A percentile compares a stretch with the other conserved stretches of the same genome.
phyloP scores from a whole-genome alignment of 225 moss, liverwort and hornwort genomes.

The Thuidium tamariscinum region DNA sequence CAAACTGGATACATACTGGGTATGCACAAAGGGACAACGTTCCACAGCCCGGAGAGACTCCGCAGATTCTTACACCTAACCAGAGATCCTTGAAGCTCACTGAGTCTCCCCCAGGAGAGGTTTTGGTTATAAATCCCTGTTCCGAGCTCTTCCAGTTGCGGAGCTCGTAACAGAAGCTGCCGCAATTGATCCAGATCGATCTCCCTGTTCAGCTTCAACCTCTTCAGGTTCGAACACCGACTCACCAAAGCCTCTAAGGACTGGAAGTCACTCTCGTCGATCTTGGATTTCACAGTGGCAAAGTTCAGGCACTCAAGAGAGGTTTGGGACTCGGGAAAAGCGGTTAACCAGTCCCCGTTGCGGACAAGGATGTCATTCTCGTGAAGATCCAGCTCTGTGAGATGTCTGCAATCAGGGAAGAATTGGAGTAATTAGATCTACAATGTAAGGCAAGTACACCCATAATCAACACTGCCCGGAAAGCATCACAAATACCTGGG shows the following conservation, averaged over 20 bases:
- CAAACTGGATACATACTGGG: slow-evolving; percentile 57
- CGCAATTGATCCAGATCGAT: slow-evolving; percentile 65
- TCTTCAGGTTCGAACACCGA: slow-evolving; percentile 47
- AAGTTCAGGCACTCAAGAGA: slow-evolving; percentile 76
- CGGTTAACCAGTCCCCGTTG: slow-evolving; percentile 58
- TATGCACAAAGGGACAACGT: slow-evolving; percentile 51
- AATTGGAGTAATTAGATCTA: background rate
- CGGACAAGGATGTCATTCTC: slow-evolving; percentile 52
- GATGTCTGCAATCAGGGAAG: slow-evolving; percentile 23
- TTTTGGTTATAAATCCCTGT: slow-evolving; percentile 59
- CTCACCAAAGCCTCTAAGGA: slow-evolving; percentile 62
- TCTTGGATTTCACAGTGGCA: slow-evolving; percentile 35
- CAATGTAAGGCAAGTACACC: background rate
- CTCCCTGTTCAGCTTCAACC: slow-evolving; percentile 69
- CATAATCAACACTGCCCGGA: background rate
- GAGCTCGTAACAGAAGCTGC: slow-evolving; percentile 58
- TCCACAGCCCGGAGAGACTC: slow-evolving; percentile 70
- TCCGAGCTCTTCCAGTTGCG: slow-evolving; percentile 72
- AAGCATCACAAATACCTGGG: background rate
- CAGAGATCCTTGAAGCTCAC: slow-evolving; percentile 51
- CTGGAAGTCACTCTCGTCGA: slow-evolving; percentile 33
- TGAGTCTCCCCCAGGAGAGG: slow-evolving; percentile 43
- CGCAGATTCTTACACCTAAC: slow-evolving; percentile 56
- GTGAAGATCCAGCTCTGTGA: slow-evolving; percentile 66
- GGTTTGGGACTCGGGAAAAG: slow-evolving; percentile 56